A percentile compares a stretch with the other conserved stretches of the same genome.
Evolutionary conservation across 345 rosid genomes (phyloP).

Genomic region (Populus davidiana): DNA sequence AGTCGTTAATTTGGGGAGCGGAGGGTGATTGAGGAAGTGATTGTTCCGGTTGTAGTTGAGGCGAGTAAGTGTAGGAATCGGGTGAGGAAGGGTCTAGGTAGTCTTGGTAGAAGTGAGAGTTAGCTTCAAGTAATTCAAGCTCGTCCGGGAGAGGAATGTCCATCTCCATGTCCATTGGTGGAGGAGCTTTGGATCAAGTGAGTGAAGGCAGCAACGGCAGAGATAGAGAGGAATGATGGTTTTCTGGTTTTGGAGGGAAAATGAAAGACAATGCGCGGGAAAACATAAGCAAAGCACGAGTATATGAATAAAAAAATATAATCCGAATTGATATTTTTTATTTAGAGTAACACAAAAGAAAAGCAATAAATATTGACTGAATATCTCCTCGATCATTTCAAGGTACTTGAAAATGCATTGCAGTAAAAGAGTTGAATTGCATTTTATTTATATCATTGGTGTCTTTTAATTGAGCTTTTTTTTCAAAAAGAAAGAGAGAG

Average conservation of each 20-base stretch:
- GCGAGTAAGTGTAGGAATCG: slow-evolving; percentile 25
- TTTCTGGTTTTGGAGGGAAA: slow-evolving; percentile 23
- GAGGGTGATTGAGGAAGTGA: slow-evolving; percentile 21
- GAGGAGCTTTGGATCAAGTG: neutral
- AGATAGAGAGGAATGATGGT: neutral
- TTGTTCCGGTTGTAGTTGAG: slow-evolving; percentile 18
- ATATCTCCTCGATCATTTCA: too few relatives aligned
- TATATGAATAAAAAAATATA: too few relatives aligned
- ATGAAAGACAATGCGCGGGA: slow-evolving; percentile 11
- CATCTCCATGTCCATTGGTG: slow-evolving; percentile 41
- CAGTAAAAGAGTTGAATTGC: too few relatives aligned
- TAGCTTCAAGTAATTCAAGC: slow-evolving; percentile 85
- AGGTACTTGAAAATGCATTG: too few relatives aligned
- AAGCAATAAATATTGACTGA: too few relatives aligned
- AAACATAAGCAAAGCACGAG: neutral
- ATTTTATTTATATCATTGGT: too few relatives aligned
- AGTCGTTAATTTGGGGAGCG: slow-evolving; percentile 16
- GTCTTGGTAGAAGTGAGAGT: slow-evolving; percentile 48
- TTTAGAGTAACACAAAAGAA: too few relatives aligned
- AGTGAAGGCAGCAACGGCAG: neutral
- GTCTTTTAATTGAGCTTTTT: too few relatives aligned
- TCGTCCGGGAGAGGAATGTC: slow-evolving; percentile 80
- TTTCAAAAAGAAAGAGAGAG: too few relatives aligned
- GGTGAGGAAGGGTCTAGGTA: slow-evolving; percentile 35
- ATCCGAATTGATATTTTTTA: too few relatives aligned